Evolutionary conservation across 768 basidiomycete genomes (phyloP).

Genomic region (Lactifluus echinatus): DNA sequence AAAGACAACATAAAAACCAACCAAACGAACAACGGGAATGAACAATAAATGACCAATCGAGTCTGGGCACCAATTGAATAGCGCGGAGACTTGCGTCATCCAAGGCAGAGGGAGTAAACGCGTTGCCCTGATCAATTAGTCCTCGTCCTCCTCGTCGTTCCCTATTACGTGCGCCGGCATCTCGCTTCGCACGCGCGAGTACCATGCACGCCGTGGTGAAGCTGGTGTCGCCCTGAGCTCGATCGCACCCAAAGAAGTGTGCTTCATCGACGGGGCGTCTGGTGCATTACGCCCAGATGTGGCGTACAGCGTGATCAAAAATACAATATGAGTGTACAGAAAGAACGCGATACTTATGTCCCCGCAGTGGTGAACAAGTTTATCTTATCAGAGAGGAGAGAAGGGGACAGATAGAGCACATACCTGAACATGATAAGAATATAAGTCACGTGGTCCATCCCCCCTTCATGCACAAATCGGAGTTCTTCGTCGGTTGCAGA

Average conservation of each 20-base stretch:
- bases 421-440: constrained; percentile 77
- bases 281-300: constrained; percentile 52
- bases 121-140: background rate
- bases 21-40: background rate
- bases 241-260: constrained; percentile 31
- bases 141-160: constrained; percentile 36
- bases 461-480: constrained; percentile 51
- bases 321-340: constrained; percentile 63
- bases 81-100: background rate
- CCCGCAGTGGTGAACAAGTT: background rate
- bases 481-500: constrained; percentile 92
- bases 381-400: constrained; percentile 7
- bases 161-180: constrained; percentile 38
- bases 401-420: background rate
- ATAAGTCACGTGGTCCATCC: constrained; percentile 91
- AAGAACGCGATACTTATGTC: constrained; percentile 57
- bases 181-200: constrained; percentile 46
- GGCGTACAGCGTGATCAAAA: constrained; percentile 61
- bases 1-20: background rate
- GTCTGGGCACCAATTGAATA: background rate
- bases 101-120: background rate
- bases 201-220: constrained; percentile 45
- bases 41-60: background rate
- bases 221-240: constrained; percentile 32
- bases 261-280: constrained; percentile 11